Percentiles rank a stretch among this genome's conserved stretches.
These are phyloP conservation scores for Nothopassalora personata DNA, from an alignment of 2,329 filamentous ascomycete genomes.

Conservation along the genomic window DNA sequence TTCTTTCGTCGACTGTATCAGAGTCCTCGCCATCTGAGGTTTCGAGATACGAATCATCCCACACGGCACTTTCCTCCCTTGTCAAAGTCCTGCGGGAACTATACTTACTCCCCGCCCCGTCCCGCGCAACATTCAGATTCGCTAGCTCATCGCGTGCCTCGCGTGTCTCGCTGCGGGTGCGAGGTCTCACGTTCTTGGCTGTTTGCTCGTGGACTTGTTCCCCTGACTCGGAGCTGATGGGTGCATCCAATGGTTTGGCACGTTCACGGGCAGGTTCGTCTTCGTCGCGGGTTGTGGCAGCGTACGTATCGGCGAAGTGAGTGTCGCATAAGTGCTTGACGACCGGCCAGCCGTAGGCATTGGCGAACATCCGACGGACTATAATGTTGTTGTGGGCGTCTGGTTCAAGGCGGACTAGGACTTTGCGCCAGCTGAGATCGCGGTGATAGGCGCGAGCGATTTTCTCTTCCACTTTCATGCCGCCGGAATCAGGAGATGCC, in stretches of 20 bases:
- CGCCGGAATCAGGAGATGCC: slow-evolving; percentile 48
- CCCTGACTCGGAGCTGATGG: slow-evolving; percentile 47
- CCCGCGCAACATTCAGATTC: slow-evolving; percentile 34
- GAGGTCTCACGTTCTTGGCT: slow-evolving; percentile 33
- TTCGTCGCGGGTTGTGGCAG: slow-evolving; percentile 62
- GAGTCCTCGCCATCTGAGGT: slow-evolving; percentile 42
- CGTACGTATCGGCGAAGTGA: slow-evolving; percentile 75
- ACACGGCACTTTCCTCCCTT: slow-evolving; percentile 40
- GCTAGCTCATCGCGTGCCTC: slow-evolving; percentile 42
- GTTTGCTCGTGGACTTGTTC: slow-evolving; percentile 37
- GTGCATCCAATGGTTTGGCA: slow-evolving; percentile 52
- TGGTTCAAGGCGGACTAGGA: slow-evolving; percentile 88
- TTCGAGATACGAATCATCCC: slow-evolving; percentile 48
- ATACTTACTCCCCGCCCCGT: slow-evolving; percentile 22
- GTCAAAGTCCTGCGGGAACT: slow-evolving; percentile 18
- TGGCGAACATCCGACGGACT: slow-evolving; percentile 91
- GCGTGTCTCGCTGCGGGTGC: slow-evolving; percentile 45
- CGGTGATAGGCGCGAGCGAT: slow-evolving; percentile 93
- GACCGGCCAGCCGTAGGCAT: slow-evolving; percentile 96
- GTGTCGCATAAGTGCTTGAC: slow-evolving; percentile 91
- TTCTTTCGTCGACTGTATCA: slow-evolving; percentile 35
- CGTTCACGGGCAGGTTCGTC: slow-evolving; percentile 63
- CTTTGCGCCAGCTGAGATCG: slow-evolving; percentile 90
- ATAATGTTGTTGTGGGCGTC: slow-evolving; percentile 99
- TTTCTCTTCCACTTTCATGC: slow-evolving; percentile 93